Percentiles rank a stretch among this genome's conserved stretches.
phyloP scores from a whole-genome alignment of 2,329 filamentous ascomycete genomes.

The Penicillium occitanis region DNA sequence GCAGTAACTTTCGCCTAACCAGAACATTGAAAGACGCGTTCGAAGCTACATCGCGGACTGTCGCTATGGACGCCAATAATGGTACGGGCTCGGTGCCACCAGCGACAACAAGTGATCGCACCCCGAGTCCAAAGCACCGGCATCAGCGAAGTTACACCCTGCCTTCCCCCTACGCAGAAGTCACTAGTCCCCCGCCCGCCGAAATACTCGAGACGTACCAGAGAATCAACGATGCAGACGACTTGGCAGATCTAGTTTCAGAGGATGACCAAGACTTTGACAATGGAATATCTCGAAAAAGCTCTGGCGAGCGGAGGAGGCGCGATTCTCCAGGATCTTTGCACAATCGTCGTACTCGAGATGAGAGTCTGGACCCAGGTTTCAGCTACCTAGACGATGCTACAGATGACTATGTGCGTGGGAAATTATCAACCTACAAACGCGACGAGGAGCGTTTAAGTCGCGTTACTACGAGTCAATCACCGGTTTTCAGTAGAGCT shows the following conservation, averaged over 20 bases:
- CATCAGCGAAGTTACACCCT: slow-evolving; percentile 26
- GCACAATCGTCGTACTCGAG: slow-evolving; percentile 18
- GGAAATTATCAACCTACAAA: slow-evolving; percentile 36
- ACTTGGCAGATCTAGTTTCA: slow-evolving; percentile 36
- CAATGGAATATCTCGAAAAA: slow-evolving; percentile 22
- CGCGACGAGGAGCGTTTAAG: slow-evolving; percentile 42
- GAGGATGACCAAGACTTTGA: slow-evolving; percentile 31
- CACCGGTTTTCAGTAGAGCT: slow-evolving; percentile 43
- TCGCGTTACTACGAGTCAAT: slow-evolving; percentile 39
- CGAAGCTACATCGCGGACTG: slow-evolving; percentile 34
- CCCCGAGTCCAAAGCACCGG: slow-evolving; percentile 35
- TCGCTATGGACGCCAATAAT: slow-evolving; percentile 30
- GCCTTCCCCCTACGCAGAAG: slow-evolving; percentile 35
- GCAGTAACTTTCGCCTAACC: slow-evolving; percentile 37
- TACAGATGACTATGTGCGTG: slow-evolving; percentile 36
- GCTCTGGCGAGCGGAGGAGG: slow-evolving; percentile 24
- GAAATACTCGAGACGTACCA: slow-evolving; percentile 42
- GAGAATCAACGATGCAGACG: slow-evolving; percentile 41
- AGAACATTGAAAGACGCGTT: slow-evolving; percentile 43
- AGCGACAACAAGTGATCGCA: slow-evolving; percentile 23
- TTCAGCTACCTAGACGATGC: slow-evolving; percentile 37
- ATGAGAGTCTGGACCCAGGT: slow-evolving; percentile 30
- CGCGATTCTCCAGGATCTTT: slow-evolving; percentile 29
- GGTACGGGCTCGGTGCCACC: slow-evolving; percentile 20
- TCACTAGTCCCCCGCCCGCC: slow-evolving; percentile 38